Conservation (phyloP, 352 stramenopile genomes). For the Phytophthora chlamydospora region DNA sequence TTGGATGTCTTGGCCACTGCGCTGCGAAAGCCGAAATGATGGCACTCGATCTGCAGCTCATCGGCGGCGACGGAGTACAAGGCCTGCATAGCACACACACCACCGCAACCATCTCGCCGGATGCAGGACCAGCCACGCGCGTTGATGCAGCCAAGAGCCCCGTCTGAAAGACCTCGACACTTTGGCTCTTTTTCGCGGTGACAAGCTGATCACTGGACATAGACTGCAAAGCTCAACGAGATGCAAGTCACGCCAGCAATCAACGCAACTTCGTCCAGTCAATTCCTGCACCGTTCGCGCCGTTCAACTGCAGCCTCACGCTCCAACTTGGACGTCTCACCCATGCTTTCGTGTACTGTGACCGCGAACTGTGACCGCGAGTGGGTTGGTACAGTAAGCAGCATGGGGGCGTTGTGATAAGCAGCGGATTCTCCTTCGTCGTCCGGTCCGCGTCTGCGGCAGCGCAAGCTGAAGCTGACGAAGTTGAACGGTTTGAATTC, state of each 20-base stretch:
- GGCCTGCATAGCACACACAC: constrained; percentile 9
- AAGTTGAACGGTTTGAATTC: constrained; percentile 50
- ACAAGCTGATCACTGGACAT: constrained; percentile 14
- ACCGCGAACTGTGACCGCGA: too few relatives aligned
- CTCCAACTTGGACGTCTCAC: too few relatives aligned
- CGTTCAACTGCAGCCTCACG: too few relatives aligned
- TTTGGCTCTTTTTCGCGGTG: constrained; percentile 3
- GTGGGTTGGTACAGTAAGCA: too few relatives aligned
- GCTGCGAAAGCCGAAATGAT: constrained; percentile 19
- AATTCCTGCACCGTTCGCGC: not conserved
- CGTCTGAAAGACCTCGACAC: constrained; percentile 13
- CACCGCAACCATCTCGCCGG: constrained; percentile 22
- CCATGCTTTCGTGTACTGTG: too few relatives aligned
- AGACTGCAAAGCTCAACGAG: not conserved
- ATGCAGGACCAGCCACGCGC: constrained; percentile 16
- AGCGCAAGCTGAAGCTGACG: constrained; percentile 48
- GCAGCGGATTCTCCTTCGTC: too few relatives aligned
- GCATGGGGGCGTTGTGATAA: too few relatives aligned
- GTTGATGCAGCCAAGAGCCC: constrained; percentile 24
- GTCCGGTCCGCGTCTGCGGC: constrained; percentile 23
- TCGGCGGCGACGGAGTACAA: not conserved
- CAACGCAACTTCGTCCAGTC: too few relatives aligned
- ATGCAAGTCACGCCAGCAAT: too few relatives aligned
- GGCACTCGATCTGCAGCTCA: not conserved
- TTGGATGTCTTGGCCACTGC: not conserved